Evolutionary conservation across 1,284 basidiomycete genomes (phyloP), one percentile per base, ranked within the genome.

Genomic region (Tetrapyrgos nigripes): DNA sequence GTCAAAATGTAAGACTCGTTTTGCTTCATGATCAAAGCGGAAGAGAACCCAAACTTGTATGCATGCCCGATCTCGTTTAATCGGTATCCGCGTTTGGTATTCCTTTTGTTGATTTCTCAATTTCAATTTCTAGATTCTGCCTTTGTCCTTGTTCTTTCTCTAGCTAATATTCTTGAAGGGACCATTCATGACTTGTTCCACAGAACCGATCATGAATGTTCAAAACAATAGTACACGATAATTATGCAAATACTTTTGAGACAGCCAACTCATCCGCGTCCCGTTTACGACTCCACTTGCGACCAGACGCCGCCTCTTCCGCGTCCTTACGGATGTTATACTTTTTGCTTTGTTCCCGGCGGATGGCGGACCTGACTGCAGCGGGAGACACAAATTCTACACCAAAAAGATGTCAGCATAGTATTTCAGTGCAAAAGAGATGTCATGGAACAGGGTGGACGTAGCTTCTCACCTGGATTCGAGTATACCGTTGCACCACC

Each of bases 401-500:
- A 40, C n/a, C n/a, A 40, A 40, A 40, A 40, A 40, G 17, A 40
- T 4, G 37, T 14, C 31, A 14, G 14, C 31, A 33, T 8, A 8
- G 31, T 33, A 8, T 33, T 8, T 8, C 8, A 33, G 33, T 13
- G n/a, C 47, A 24, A 48, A 47, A 51, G 19, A 27, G 24, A 43
- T 17, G 28, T 48, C 19, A 13, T n/a, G 27, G 6, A 23, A 28
- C 8, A n/a, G 11, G 11, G 17, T 6, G n/a, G n/a, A 45, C 27
- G n/a, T 14, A 48, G 17, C 8, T 55, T 62, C 85, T 62, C 66
- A 94, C 94, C 93, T 71, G 94, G 92, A 78, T 99, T 99, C 50
- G 96, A 96, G 72, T 92, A 99, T 17, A 99, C 89, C 3, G 96
- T 98, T 24, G 94, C 94, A 17, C 97, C 97, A 60, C 89, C 86